These are phyloP conservation scores for Mycena polygramma DNA, from an alignment of 768 basidiomycete species.

Conservation along the genomic window DNA sequence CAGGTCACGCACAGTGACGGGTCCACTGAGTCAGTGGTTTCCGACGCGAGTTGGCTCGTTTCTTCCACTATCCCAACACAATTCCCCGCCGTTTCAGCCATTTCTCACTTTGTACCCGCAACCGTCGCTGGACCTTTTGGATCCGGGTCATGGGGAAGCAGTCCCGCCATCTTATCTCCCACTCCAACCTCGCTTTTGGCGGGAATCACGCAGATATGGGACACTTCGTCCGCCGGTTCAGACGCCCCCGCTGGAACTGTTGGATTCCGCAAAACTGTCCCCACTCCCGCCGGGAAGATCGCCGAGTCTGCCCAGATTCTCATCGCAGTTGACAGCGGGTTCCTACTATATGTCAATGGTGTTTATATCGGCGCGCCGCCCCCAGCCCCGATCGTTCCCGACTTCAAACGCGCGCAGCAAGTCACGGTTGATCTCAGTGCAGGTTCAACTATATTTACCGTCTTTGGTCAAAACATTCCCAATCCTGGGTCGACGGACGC, in stretches of 20 bases:
- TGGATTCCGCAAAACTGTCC: conserved; percentile 31
- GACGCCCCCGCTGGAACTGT: conserved; percentile 17
- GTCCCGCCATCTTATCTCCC: not conserved
- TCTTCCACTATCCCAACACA: conserved; percentile 16
- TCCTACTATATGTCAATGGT: conserved; percentile 24
- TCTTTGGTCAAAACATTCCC: conserved; percentile 17
- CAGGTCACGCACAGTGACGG: conserved; percentile 26
- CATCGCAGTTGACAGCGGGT: conserved; percentile 27
- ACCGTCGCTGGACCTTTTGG: conserved; percentile 11
- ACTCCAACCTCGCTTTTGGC: conserved; percentile 4
- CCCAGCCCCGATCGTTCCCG: not conserved
- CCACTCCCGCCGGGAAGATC: conserved; percentile 24
- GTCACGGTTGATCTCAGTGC: conserved; percentile 17
- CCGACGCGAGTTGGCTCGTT: conserved; percentile 22
- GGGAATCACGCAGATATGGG: conserved; percentile 28
- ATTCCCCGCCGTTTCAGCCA: conserved; percentile 17
- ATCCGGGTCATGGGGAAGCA: conserved; percentile 24
- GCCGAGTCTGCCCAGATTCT: conserved; percentile 21
- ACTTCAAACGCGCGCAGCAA: conserved; percentile 1
- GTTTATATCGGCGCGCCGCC: conserved; percentile 15
- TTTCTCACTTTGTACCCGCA: conserved; percentile 16
- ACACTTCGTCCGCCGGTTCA: conserved; percentile 1
- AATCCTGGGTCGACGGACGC: not conserved
- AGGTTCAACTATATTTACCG: conserved; percentile 10
- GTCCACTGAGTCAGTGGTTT: conserved; percentile 9